Evolutionary conservation across 306 rosid genomes (phyloP), one percentile per base, ranked within the genome.

Genomic region (Vicia villosa): DNA sequence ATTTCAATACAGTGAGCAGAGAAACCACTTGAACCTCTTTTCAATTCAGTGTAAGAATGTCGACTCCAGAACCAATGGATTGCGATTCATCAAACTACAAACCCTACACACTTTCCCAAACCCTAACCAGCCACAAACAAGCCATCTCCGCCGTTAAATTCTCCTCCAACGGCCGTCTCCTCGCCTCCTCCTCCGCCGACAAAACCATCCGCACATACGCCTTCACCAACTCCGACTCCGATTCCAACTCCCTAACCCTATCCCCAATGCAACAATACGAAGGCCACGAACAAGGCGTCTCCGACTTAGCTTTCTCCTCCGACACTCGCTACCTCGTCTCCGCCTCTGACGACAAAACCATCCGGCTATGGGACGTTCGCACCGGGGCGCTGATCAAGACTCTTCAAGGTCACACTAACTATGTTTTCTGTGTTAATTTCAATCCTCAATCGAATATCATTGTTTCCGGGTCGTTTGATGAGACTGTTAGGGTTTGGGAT

Each of bases 401-500:
- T 66, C 91, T 94, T 10, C 77, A 75, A 5, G 99, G 99, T 15
- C 99, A 94, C 85, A 90, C 99, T 50, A 94, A 94, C 79, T 88
- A 83, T 55, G 92, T 84, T 6, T 94, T 94, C 81, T 94, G 99
- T 76, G 97, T 86, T 24, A 88, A 88, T 69, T 94, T 94, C 72
- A 94, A 91, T 41, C 99, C 99, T 1, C 99, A 91, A 70, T 83
- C 89, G 46, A 94, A 94, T 80, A 59, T 91, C 69, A 87, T 94
- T 60, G 97, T 94, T 24, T 94, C 97, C 4, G 98, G 98, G 13
- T 94, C 98, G 32, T 94, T 88, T 74, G 98, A 88, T 16, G 98
- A 94, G 86, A 94, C 97, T 14, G 97, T 94, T 34, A 88, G 98
- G 63, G 83, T 94, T 17, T 90, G 98, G 98, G 98, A 94, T 14